phyloP scores from a whole-genome alignment of 148 eudicot genomes.

The Diospyros lotus region DNA sequence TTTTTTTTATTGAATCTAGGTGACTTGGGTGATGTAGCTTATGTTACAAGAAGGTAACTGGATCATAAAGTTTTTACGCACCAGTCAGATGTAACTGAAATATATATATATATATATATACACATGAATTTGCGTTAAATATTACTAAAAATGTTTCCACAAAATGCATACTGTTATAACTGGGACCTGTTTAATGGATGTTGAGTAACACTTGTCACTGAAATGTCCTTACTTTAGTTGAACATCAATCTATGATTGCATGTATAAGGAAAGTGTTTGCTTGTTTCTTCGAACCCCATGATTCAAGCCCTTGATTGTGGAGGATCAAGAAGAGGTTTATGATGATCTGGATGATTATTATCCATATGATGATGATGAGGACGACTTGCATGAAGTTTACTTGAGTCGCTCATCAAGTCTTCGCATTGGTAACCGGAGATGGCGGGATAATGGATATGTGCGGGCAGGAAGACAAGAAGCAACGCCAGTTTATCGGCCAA shows the following conservation, averaged over 20 bases:
- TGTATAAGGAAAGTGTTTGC: slow-evolving; percentile 84
- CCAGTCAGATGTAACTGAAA: not conserved
- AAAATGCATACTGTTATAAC: not conserved
- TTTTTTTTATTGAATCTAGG: too few species aligned
- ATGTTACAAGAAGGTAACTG: not conserved
- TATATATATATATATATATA: too few species aligned
- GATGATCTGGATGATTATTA: slow-evolving; percentile 45
- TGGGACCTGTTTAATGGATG: not conserved
- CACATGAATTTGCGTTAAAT: too few species aligned
- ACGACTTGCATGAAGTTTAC: slow-evolving; percentile 57
- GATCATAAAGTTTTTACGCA: not conserved
- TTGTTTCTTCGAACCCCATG: slow-evolving; percentile 73
- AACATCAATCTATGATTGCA: slow-evolving; percentile 70
- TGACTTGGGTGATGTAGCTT: not conserved
- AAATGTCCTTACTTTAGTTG: not conserved
- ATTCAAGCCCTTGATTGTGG: slow-evolving; percentile 65
- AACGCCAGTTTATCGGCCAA: slow-evolving; percentile 47
- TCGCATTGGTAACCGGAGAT: slow-evolving; percentile 74
- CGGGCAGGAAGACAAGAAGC: slow-evolving; percentile 84
- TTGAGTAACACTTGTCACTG: not conserved
- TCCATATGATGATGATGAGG: slow-evolving; percentile 34
- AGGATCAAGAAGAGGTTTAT: slow-evolving; percentile 38
- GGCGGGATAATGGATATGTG: slow-evolving; percentile 84
- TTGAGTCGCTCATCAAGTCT: slow-evolving; percentile 41
- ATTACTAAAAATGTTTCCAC: not conserved